Conservation (phyloP, 495 filamentous ascomycete species). For the Pyronema omphalodes region DNA sequence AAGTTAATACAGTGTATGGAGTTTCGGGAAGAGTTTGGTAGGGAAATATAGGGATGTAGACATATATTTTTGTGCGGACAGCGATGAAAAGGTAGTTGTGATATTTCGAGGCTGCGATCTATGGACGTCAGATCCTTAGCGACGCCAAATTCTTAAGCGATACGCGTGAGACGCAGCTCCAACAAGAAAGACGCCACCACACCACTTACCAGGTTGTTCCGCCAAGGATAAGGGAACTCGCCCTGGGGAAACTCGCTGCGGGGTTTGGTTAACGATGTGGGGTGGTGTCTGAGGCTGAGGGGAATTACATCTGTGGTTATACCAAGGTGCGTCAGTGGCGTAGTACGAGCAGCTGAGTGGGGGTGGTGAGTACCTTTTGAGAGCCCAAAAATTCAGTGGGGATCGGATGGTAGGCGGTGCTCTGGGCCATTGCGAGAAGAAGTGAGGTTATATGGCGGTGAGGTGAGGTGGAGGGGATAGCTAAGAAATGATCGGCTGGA, state of each 20-base stretch:
- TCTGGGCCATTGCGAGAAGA: too few relatives aligned
- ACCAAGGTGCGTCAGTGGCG: background rate
- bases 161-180: background rate
- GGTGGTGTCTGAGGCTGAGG: background rate
- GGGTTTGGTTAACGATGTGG: background rate
- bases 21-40: slow-evolving; percentile 40
- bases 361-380: background rate
- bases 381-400: background rate
- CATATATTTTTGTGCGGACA: slow-evolving; percentile 48
- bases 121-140: background rate
- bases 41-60: slow-evolving; percentile 52
- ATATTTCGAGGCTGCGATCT: slow-evolving; percentile 22
- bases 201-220: background rate
- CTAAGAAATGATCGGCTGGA: too few relatives aligned
- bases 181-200: background rate
- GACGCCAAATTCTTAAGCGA: background rate
- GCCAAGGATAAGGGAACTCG: background rate
- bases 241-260: background rate
- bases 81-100: slow-evolving; percentile 42
- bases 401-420: background rate
- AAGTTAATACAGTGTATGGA: slow-evolving; percentile 48
- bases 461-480: too few relatives aligned
- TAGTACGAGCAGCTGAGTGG: background rate
- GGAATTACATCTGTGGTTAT: background rate
- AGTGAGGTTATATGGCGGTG: too few relatives aligned